phyloP scores from a whole-genome alignment of 192 early-diverging fungal species.

The Geosiphon pyriformis region DNA sequence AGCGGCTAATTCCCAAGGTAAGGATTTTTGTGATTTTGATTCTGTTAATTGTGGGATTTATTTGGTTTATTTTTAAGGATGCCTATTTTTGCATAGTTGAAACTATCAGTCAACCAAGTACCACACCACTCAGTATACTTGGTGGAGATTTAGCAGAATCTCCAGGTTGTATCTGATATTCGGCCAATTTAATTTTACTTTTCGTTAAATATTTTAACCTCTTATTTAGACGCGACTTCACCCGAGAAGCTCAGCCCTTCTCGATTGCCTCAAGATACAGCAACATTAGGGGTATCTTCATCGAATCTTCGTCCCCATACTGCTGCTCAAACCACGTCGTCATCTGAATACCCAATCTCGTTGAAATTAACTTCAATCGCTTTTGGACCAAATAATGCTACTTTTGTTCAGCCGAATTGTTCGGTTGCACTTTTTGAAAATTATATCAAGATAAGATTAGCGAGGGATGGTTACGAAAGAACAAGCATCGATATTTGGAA shows the following conservation, averaged over 20 bases:
- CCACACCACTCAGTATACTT: background rate
- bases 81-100: background rate
- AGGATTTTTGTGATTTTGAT: background rate
- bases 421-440: constrained; percentile 31
- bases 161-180: background rate
- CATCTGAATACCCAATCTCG: constrained; percentile 32
- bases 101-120: background rate
- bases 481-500: constrained; percentile 39
- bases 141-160: constrained; percentile 10
- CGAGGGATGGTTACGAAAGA: constrained; percentile 26
- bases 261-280: background rate
- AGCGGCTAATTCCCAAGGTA: background rate
- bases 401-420: constrained; percentile 35
- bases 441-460: constrained; percentile 33
- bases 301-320: background rate
- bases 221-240: background rate
- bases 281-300: background rate
- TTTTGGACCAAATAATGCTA: constrained; percentile 32
- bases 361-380: constrained; percentile 35
- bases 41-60: too few species aligned
- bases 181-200: background rate
- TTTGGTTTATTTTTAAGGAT: background rate
- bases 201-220: too few species aligned
- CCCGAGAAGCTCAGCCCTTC: background rate
- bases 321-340: constrained; percentile 20